A percentile compares a stretch with the other conserved stretches of the same genome.
These are phyloP conservation scores for Polytrichum formosum DNA, from an alignment of 225 moss, liverwort and hornwort species.

Conservation along the genomic window DNA sequence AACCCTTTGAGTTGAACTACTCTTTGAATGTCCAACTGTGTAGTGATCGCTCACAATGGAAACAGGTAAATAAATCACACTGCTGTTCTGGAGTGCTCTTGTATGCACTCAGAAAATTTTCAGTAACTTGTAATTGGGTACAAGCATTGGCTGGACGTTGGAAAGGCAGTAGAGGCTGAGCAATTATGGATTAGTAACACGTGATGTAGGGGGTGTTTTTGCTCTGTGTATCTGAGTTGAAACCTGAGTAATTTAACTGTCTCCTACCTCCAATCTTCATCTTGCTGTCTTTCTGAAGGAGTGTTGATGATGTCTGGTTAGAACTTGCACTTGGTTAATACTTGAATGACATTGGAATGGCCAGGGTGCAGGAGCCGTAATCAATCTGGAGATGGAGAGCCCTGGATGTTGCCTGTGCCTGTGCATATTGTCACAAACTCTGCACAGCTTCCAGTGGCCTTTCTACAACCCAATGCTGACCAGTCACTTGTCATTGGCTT, in stretches of 20 bases:
- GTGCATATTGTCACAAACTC: slow-evolving; percentile 58
- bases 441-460: slow-evolving; percentile 54
- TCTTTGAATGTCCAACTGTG: no score
- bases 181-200: no score
- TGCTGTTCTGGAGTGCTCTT: no score
- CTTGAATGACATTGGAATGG: slow-evolving; percentile 21
- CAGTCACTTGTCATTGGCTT: slow-evolving; percentile 62
- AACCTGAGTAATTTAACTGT: background rate
- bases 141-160: no score
- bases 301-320: background rate
- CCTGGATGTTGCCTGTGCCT: slow-evolving; percentile 41
- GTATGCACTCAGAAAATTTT: no score
- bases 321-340: background rate
- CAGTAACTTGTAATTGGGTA: no score
- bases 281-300: background rate
- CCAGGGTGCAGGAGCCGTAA: slow-evolving; percentile 35
- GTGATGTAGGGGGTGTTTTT: no score
- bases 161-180: no score
- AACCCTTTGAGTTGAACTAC: no score
- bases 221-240: no score
- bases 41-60: no score
- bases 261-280: background rate
- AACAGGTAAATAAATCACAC: no score
- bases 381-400: slow-evolving; percentile 26
- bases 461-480: slow-evolving; percentile 50